Percentiles rank a stretch among this genome's conserved stretches.
Conservation (phyloP, 1,284 basidiomycete species). For the Puccinia coronata region DNA sequence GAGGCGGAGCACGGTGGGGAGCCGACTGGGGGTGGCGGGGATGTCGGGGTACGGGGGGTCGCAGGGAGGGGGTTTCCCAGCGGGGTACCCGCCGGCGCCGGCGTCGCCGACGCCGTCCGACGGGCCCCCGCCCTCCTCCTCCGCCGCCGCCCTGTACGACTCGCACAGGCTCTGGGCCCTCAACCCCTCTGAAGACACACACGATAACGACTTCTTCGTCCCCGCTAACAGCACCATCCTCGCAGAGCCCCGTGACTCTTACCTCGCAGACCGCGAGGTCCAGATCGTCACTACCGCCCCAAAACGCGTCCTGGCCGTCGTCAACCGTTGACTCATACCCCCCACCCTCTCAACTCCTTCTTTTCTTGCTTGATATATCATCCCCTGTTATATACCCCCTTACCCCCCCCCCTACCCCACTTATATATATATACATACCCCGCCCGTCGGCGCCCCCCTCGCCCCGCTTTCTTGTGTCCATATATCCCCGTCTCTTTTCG, state of each 20-base stretch:
- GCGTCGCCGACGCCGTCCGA: neutral
- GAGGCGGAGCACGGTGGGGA: constrained; percentile 8
- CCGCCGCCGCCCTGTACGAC: neutral
- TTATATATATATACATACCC: no score
- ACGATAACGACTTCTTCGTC: neutral
- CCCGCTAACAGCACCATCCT: neutral
- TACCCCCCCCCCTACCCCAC: neutral
- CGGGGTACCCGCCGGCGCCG: neutral
- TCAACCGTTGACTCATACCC: constrained; percentile 24
- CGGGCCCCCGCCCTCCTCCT: neutral
- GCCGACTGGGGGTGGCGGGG: neutral
- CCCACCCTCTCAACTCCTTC: neutral
- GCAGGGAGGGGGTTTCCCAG: neutral
- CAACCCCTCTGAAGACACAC: neutral
- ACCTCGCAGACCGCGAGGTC: constrained; percentile 24
- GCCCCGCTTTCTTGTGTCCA: no score
- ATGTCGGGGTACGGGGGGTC: neutral
- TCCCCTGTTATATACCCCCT: neutral
- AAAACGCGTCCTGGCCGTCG: constrained; percentile 29
- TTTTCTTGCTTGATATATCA: neutral
- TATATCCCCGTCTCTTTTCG: no score
- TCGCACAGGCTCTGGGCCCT: neutral
- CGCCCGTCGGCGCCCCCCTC: no score
- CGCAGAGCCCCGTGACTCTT: neutral
- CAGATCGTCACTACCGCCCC: constrained; percentile 43